A percentile compares a stretch with the other conserved stretches of the same genome.
Conservation (phyloP, 352 stramenopile genomes). For the Phytophthora agathidicida region DNA sequence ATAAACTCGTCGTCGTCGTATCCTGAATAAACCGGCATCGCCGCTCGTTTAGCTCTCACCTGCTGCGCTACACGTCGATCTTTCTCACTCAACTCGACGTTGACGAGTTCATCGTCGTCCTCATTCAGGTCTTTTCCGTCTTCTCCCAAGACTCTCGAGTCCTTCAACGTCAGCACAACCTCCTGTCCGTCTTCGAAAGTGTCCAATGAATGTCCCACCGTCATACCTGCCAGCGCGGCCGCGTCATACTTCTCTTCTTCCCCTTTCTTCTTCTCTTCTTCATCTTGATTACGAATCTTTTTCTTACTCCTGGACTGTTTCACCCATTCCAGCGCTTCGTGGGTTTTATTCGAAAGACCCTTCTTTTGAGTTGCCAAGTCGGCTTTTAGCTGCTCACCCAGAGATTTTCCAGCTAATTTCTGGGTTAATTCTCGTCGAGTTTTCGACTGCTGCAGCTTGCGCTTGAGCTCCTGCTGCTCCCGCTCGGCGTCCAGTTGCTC, state of each 20-base stretch:
- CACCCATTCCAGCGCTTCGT: slow-evolving; percentile 74
- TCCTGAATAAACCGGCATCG: slow-evolving; percentile 91
- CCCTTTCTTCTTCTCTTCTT: slow-evolving; percentile 20
- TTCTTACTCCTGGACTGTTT: slow-evolving; percentile 49
- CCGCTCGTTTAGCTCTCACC: slow-evolving; percentile 45
- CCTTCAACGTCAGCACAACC: slow-evolving; percentile 95
- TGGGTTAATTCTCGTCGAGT: slow-evolving; percentile 74
- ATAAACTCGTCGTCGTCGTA: slow-evolving; percentile 98
- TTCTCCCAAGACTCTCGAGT: slow-evolving; percentile 84
- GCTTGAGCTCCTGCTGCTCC: slow-evolving; percentile 53
- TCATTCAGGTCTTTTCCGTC: slow-evolving; percentile 88
- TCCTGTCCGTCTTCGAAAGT: slow-evolving; percentile 92
- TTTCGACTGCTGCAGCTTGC: slow-evolving; percentile 66
- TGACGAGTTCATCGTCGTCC: slow-evolving; percentile 82
- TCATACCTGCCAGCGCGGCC: slow-evolving; percentile 84
- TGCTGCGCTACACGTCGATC: slow-evolving; percentile 58
- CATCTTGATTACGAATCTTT: too few species aligned
- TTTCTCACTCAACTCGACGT: slow-evolving; percentile 83
- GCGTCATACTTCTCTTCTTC: slow-evolving; percentile 58
- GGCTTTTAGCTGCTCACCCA: slow-evolving; percentile 70
- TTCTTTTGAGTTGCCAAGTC: slow-evolving; percentile 17
- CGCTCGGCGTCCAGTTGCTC: slow-evolving; percentile 59
- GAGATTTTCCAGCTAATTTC: slow-evolving; percentile 73
- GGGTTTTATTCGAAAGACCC: slow-evolving; percentile 18
- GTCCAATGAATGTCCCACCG: slow-evolving; percentile 88